These are phyloP conservation scores for Daldinia bambusicola DNA, from an alignment of 495 filamentous ascomycete species.

Conservation along the genomic window DNA sequence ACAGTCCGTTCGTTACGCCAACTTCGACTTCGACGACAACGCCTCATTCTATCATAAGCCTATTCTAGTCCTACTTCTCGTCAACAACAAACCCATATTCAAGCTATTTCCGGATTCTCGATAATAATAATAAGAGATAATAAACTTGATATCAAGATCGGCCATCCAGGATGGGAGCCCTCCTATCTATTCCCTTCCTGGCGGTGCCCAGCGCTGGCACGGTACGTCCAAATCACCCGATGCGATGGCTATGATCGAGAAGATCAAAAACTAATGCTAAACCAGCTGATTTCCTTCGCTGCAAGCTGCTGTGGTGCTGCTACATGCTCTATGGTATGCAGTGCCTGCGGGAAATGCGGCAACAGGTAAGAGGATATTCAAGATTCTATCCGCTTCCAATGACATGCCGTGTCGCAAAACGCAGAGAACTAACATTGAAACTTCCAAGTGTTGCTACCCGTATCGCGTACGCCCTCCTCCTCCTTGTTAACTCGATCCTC, in stretches of 20 bases:
- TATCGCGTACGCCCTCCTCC: constrained; percentile 96
- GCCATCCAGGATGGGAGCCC: constrained; percentile 78
- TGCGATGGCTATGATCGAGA: background rate
- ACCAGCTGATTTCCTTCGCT: constrained; percentile 76
- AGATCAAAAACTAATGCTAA: constrained; percentile 16
- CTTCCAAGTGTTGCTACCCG: constrained; percentile 84
- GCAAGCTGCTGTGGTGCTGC: constrained; percentile 95
- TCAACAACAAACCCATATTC: constrained; percentile 6
- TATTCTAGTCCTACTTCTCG: background rate
- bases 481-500: constrained; percentile 93
- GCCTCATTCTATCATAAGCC: background rate
- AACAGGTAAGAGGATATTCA: constrained; percentile 74
- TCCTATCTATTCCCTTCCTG: constrained; percentile 88
- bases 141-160: background rate
- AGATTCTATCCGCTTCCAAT: background rate
- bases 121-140: background rate
- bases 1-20: constrained; percentile 3
- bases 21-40: background rate
- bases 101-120: background rate
- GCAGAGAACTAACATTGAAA: constrained; percentile 7
- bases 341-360: constrained; percentile 93
- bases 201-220: constrained; percentile 87
- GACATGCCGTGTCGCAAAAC: constrained; percentile 1
- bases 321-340: constrained; percentile 93
- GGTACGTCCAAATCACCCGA: constrained; percentile 64